A percentile compares a stretch with the other conserved stretches of the same genome.
Evolutionary conservation across 352 stramenopile species (phyloP).

Genomic region (Phytopythium ostracodes): DNA sequence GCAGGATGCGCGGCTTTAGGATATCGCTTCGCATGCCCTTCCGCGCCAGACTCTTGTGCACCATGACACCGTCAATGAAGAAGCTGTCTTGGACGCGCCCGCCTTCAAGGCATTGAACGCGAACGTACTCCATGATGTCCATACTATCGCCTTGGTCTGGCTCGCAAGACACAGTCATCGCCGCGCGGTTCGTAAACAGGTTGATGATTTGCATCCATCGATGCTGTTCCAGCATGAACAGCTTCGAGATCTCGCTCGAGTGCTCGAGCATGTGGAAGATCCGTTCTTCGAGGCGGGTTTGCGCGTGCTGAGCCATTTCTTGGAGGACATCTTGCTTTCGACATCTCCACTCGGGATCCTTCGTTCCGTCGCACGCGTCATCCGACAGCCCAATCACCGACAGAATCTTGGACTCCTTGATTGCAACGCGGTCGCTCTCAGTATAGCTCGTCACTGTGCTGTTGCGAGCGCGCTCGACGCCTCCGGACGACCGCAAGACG

Average conservation of each 20-base stretch:
- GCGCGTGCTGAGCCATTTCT: conserved; percentile 62
- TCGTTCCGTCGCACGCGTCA: conserved; percentile 48
- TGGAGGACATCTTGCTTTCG: conserved; percentile 36
- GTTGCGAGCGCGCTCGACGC: conserved; percentile 8
- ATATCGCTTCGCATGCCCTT: conserved; percentile 85
- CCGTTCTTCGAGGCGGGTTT: conserved; percentile 60
- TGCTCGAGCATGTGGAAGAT: conserved; percentile 69
- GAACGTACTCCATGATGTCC: conserved; percentile 86
- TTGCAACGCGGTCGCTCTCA: conserved; percentile 23
- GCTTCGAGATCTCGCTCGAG: conserved; percentile 40
- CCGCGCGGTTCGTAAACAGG: conserved; percentile 56
- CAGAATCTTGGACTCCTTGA: conserved; percentile 52
- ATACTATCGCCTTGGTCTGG: conserved; percentile 68
- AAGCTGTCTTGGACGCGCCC: conserved; percentile 78
- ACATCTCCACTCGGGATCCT: conserved; percentile 34
- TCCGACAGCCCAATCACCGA: conserved; percentile 58
- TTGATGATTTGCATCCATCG: conserved; percentile 85
- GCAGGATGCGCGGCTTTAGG: conserved; percentile 70
- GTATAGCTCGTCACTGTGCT: conserved; percentile 16
- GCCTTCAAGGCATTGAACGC: conserved; percentile 76
- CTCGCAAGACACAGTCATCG: conserved; percentile 59
- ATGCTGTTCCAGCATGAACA: conserved; percentile 70
- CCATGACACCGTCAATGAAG: conserved; percentile 86
- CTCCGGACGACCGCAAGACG: not conserved
- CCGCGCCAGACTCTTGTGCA: conserved; percentile 78